Percentiles rank a stretch among this genome's conserved stretches.
Evolutionary conservation across 306 rosid genomes (phyloP).

Genomic region (Quercus mongolica): DNA sequence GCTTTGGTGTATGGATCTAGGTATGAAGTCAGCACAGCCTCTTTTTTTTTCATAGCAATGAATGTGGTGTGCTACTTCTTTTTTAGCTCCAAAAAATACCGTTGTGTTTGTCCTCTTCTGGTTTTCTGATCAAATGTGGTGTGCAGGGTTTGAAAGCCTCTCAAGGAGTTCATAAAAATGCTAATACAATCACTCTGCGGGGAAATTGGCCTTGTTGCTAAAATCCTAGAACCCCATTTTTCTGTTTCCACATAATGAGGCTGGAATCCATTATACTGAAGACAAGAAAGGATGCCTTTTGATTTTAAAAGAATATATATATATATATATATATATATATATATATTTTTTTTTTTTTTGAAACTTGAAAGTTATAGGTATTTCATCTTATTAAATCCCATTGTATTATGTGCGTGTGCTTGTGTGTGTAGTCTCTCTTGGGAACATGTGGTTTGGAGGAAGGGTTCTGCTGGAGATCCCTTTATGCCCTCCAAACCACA

Average conservation of each 20-base stretch:
- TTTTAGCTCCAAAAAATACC: neutral
- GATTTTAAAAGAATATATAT: neutral
- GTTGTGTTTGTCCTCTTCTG: neutral
- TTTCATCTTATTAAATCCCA: neutral
- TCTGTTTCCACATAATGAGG: neutral
- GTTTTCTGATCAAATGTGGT: neutral
- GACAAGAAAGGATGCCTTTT: neutral
- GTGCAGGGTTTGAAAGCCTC: constrained; percentile 64
- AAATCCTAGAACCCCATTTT: neutral
- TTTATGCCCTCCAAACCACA: too few relatives aligned
- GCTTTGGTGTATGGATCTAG: neutral
- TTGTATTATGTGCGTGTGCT: neutral
- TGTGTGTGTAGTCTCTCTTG: neutral
- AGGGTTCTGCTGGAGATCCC: too few relatives aligned
- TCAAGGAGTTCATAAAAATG: constrained; percentile 20
- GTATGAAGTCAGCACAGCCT: too few relatives aligned
- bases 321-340: too few relatives aligned
- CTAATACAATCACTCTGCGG: neutral
- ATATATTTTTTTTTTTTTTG: neutral
- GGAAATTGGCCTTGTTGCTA: neutral
- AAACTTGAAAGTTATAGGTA: neutral
- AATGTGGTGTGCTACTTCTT: neutral
- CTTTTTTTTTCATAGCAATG: neutral
- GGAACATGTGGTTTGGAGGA: too few relatives aligned
- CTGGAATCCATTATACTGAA: neutral